phyloP scores from a whole-genome alignment of 78 protist genomes.

The Paratrimastix pyriformis region DNA sequence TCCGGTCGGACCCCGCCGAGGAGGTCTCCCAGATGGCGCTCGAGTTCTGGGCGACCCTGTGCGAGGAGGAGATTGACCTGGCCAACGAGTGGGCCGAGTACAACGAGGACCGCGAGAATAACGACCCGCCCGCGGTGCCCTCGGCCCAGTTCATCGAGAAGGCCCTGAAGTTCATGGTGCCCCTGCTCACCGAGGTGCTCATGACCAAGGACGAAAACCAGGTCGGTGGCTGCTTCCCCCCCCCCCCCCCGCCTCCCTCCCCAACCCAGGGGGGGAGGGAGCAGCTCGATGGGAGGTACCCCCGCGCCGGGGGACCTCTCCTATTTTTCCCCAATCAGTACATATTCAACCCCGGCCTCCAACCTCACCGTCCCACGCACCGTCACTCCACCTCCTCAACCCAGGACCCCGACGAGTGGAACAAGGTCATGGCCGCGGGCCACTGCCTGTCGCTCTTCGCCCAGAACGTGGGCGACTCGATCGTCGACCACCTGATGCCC shows the following conservation, averaged over 20 bases:
- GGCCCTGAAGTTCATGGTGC: constrained; percentile 44
- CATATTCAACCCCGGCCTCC: too few relatives aligned
- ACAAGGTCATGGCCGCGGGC: constrained; percentile 63
- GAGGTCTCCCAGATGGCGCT: constrained; percentile 68
- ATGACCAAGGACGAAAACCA: too few relatives aligned
- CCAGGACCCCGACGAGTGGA: constrained; percentile 56
- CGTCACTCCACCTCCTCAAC: too few relatives aligned
- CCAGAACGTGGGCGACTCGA: constrained; percentile 28
- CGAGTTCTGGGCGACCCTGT: constrained; percentile 84
- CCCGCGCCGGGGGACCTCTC: too few relatives aligned
- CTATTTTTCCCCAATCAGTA: too few relatives aligned
- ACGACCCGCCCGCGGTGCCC: neutral
- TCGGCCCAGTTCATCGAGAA: constrained; percentile 25
- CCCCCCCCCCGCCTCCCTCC: too few relatives aligned
- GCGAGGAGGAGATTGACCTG: constrained; percentile 64
- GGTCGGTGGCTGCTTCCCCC: too few relatives aligned
- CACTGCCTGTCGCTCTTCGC: constrained; percentile 57
- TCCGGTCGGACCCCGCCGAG: constrained; percentile 47
- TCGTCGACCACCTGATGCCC: constrained; percentile 51
- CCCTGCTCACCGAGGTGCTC: constrained; percentile 37
- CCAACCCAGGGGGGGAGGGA: too few relatives aligned
- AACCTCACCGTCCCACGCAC: too few relatives aligned
- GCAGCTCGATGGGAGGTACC: too few relatives aligned
- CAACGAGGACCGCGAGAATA: neutral
- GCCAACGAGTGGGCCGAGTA: constrained; percentile 26